Conservation (phyloP, 306 rosid genomes). For the Betula pendula region DNA sequence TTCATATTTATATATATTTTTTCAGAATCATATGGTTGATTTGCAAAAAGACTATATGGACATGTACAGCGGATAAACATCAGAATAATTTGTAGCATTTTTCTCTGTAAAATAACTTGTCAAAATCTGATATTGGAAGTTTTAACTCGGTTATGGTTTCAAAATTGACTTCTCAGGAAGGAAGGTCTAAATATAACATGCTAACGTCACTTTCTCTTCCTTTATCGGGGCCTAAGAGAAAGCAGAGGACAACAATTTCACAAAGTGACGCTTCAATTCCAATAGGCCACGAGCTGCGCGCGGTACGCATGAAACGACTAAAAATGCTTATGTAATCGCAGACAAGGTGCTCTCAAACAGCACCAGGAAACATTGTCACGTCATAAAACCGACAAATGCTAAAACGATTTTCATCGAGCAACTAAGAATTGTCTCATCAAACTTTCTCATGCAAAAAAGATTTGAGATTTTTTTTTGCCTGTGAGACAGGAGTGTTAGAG, state of each 20-base stretch:
- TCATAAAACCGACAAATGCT: too few relatives aligned
- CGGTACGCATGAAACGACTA: background rate
- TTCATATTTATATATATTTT: too few relatives aligned
- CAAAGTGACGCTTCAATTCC: background rate
- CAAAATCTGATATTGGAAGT: background rate
- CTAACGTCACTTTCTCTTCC: background rate
- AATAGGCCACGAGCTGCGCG: background rate
- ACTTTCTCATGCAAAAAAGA: too few relatives aligned
- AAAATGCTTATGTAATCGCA: slow-evolving; percentile 2
- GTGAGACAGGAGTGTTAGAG: too few relatives aligned
- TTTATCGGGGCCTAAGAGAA: background rate
- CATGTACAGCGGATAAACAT: too few relatives aligned
- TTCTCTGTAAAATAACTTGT: background rate
- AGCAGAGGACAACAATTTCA: background rate
- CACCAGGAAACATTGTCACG: slow-evolving; percentile 31
- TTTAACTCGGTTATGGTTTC: background rate
- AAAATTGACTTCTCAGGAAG: background rate
- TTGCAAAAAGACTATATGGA: too few relatives aligned
- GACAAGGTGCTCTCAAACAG: background rate
- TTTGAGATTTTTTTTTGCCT: too few relatives aligned
- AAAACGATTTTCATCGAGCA: too few relatives aligned
- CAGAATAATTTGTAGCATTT: too few relatives aligned
- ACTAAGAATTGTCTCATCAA: too few relatives aligned
- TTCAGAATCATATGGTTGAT: too few relatives aligned
- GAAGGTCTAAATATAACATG: background rate